Evolutionary conservation across 306 rosid genomes (phyloP).

Genomic region (Lathyrus aphaca): DNA sequence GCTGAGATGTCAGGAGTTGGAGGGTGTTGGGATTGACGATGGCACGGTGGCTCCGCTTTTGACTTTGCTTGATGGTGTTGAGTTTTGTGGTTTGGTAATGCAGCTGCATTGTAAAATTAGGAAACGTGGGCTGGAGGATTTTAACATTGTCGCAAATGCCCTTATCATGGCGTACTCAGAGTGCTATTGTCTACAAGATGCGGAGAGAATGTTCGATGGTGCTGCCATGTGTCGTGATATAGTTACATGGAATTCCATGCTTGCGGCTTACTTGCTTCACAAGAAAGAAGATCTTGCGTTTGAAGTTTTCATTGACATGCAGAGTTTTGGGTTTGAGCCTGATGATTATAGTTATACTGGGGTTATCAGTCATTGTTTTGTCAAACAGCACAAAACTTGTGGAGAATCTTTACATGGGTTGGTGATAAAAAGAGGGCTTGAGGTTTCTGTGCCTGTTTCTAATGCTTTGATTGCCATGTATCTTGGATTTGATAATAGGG

Average conservation of each 20-base stretch:
- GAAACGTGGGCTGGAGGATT: slow-evolving; percentile 60
- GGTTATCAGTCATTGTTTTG: slow-evolving; percentile 60
- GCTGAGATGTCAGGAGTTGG: slow-evolving; percentile 59
- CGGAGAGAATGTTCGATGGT: slow-evolving; percentile 62
- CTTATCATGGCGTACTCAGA: slow-evolving; percentile 70
- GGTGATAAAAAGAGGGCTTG: slow-evolving; percentile 70
- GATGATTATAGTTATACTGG: slow-evolving; percentile 77
- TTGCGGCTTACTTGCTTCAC: slow-evolving; percentile 65
- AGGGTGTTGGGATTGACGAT: slow-evolving; percentile 62
- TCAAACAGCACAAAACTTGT: slow-evolving; percentile 40
- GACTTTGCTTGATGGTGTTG: slow-evolving; percentile 66
- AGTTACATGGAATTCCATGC: slow-evolving; percentile 86
- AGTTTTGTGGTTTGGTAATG: slow-evolving; percentile 44
- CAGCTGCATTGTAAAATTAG: slow-evolving; percentile 70
- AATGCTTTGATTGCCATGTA: slow-evolving; percentile 85
- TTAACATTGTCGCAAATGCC: slow-evolving; percentile 65
- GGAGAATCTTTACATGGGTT: slow-evolving; percentile 73
- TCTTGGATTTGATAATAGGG: slow-evolving; percentile 56
- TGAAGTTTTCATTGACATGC: slow-evolving; percentile 63
- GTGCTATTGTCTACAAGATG: slow-evolving; percentile 66
- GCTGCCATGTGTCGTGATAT: slow-evolving; percentile 50
- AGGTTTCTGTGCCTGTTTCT: slow-evolving; percentile 60
- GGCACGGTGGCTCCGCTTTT: slow-evolving; percentile 75
- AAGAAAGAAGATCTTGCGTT: slow-evolving; percentile 57
- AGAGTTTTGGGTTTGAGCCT: slow-evolving; percentile 64